Evolutionary conservation across 176 grass and related monocot species (phyloP).

Genomic region (Zoysia pacifica): DNA sequence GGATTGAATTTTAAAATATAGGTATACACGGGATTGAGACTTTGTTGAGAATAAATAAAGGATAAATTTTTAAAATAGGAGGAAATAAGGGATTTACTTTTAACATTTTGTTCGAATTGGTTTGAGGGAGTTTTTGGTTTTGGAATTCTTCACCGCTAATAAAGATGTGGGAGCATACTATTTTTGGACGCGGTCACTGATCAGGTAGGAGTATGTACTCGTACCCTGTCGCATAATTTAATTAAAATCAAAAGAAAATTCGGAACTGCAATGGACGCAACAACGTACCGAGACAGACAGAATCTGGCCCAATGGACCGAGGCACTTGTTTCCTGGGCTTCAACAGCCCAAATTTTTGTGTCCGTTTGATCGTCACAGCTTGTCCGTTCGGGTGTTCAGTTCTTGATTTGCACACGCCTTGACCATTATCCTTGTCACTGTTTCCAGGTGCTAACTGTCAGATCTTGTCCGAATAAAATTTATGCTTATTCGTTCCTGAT

Average conservation of each 20-base stretch:
- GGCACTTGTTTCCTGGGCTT: not conserved
- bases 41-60: too few relatives aligned
- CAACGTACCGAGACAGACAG: not conserved
- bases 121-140: too few relatives aligned
- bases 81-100: too few relatives aligned
- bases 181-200: slow-evolving; percentile 6
- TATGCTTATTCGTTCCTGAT: not conserved
- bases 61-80: too few relatives aligned
- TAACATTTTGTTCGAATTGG: not conserved
- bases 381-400: not conserved
- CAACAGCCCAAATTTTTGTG: not conserved
- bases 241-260: not conserved
- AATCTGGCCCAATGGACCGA: not conserved
- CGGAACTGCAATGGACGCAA: not conserved
- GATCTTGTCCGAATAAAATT: slow-evolving; percentile 3
- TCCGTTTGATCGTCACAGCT: not conserved
- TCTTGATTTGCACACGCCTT: not conserved
- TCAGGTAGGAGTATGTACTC: not conserved
- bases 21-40: too few relatives aligned
- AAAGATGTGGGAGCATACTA: not conserved
- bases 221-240: not conserved
- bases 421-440: not conserved
- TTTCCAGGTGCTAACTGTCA: not conserved
- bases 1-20: too few relatives aligned
- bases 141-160: not conserved